These are phyloP conservation scores for Saccharomycopsis babjevae DNA, from an alignment of 805 yeast genomes.

Conservation along the genomic window DNA sequence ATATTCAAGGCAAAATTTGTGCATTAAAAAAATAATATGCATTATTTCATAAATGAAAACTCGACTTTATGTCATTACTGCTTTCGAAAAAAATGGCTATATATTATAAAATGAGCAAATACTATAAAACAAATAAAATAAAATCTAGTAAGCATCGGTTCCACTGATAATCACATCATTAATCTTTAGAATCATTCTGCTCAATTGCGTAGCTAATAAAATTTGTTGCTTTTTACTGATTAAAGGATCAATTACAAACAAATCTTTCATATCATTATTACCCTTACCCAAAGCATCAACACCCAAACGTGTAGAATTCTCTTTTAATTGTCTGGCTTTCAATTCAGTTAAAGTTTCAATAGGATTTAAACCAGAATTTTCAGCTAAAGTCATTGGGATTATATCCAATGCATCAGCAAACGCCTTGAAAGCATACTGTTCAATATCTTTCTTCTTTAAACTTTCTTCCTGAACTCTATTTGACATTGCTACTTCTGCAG, in stretches of 20 bases:
- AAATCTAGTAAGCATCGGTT: slow-evolving; percentile 50
- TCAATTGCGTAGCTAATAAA: slow-evolving; percentile 89
- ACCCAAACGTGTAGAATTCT: slow-evolving; percentile 63
- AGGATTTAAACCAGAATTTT: slow-evolving; percentile 91
- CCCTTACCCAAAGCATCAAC: slow-evolving; percentile 90
- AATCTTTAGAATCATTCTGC: slow-evolving; percentile 95
- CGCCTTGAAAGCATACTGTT: slow-evolving; percentile 96
- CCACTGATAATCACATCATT: slow-evolving; percentile 93
- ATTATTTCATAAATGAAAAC: not conserved
- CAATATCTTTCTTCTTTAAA: slow-evolving; percentile 87
- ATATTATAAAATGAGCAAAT: not conserved
- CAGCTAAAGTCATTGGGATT: slow-evolving; percentile 91
- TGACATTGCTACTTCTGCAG: slow-evolving; percentile 92
- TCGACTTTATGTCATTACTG: not conserved
- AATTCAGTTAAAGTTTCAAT: slow-evolving; percentile 79
- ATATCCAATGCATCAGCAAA: slow-evolving; percentile 85
- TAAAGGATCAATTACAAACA: slow-evolving; percentile 92
- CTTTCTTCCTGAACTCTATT: slow-evolving; percentile 86
- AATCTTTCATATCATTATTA: slow-evolving; percentile 84
- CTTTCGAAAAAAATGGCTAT: not conserved
- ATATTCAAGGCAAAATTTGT: not conserved
- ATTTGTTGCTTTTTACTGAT: slow-evolving; percentile 97
- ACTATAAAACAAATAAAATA: not conserved
- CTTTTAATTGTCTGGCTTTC: slow-evolving; percentile 76
- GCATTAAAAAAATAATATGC: not conserved